Percentiles rank a stretch among this genome's conserved stretches.
phyloP scores from a whole-genome alignment of 331 rosid genomes.

The Ulmus americana region DNA sequence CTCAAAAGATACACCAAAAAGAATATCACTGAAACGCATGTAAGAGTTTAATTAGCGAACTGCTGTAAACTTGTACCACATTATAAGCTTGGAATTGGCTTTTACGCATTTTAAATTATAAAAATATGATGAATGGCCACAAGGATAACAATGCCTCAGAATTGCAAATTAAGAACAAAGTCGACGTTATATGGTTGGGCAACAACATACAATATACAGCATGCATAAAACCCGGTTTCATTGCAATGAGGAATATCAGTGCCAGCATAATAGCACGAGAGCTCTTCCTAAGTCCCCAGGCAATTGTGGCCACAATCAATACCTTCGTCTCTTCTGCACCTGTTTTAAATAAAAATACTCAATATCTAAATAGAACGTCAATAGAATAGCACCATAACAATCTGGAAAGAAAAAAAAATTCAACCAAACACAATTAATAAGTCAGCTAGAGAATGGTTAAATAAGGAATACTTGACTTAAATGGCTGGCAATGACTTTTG shows the following conservation, averaged over 20 bases:
- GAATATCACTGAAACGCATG: slow-evolving; percentile 72
- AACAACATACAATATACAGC: slow-evolving; percentile 80
- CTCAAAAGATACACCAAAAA: slow-evolving; percentile 85
- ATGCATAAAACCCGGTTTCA: slow-evolving; percentile 93
- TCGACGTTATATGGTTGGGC: slow-evolving; percentile 13
- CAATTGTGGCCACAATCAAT: slow-evolving; percentile 90
- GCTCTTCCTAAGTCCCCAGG: slow-evolving; percentile 90
- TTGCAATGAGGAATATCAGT: slow-evolving; percentile 80
- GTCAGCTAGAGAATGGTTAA: background rate
- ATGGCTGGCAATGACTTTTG: background rate
- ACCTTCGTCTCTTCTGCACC: slow-evolving; percentile 87
- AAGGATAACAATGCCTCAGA: background rate
- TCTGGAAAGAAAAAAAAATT: background rate
- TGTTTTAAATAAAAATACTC: slow-evolving; percentile 18
- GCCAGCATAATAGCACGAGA: slow-evolving; percentile 78
- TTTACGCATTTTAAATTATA: slow-evolving; percentile 10
- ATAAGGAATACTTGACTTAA: background rate
- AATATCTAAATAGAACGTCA: too few relatives aligned
- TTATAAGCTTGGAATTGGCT: slow-evolving; percentile 11
- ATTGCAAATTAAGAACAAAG: background rate
- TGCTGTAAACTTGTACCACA: slow-evolving; percentile 24
- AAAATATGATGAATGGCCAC: background rate
- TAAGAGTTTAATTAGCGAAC: slow-evolving; percentile 38
- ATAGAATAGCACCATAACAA: too few relatives aligned
- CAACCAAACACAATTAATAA: background rate